Evolutionary conservation across 257 asterid genomes (phyloP).

Genomic region (Echium plantagineum): DNA sequence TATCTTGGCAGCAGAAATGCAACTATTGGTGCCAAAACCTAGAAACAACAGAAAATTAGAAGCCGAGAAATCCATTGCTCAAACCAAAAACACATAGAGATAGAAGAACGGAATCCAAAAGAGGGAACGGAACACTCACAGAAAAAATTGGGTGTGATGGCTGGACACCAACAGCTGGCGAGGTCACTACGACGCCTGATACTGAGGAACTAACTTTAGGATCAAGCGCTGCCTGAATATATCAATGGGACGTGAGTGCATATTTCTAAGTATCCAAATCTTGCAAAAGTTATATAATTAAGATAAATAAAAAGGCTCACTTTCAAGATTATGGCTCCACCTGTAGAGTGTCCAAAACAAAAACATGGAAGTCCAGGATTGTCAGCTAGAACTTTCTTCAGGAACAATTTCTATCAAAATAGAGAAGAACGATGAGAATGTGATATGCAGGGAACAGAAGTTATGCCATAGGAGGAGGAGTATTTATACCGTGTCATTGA

Average conservation of each 20-base stretch:
- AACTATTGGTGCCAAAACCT: slow-evolving; percentile 80
- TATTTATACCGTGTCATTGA: slow-evolving; percentile 45
- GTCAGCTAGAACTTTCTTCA: slow-evolving; percentile 49
- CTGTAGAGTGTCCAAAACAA: slow-evolving; percentile 93
- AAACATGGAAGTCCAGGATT: slow-evolving; percentile 64
- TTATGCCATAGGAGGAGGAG: not conserved
- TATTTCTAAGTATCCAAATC: too few relatives aligned
- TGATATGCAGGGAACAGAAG: not conserved
- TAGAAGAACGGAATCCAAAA: too few relatives aligned
- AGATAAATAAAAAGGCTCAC: slow-evolving; percentile 14
- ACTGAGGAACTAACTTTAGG: slow-evolving; percentile 47
- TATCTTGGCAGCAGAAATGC: slow-evolving; percentile 66
- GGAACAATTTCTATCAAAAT: slow-evolving; percentile 40
- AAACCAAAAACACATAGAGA: not conserved
- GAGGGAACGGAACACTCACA: slow-evolving; percentile 22
- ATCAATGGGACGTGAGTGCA: slow-evolving; percentile 2
- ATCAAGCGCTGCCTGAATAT: slow-evolving; percentile 61
- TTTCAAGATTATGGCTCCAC: slow-evolving; percentile 83
- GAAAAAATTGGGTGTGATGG: slow-evolving; percentile 79
- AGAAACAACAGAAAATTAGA: not conserved
- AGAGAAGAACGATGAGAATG: slow-evolving; percentile 5
- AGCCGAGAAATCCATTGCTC: not conserved
- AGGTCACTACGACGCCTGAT: slow-evolving; percentile 66
- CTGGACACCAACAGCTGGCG: slow-evolving; percentile 90
- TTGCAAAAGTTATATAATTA: not conserved